Conservation (phyloP, 2,329 filamentous ascomycete genomes). For the Fusarium sp. region DNA sequence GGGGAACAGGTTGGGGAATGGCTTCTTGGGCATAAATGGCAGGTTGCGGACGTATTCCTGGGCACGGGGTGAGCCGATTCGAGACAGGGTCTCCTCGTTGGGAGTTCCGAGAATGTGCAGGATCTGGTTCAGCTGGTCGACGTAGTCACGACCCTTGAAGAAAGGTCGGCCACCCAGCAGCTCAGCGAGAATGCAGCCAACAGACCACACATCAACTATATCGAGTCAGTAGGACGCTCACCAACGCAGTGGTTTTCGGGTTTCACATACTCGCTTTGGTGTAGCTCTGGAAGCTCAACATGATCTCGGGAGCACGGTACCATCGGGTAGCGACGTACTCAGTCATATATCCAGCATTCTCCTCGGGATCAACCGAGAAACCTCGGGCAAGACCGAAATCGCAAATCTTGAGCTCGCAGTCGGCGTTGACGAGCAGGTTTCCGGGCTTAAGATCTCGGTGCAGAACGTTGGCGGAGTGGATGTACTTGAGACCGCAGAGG, state of each 20-base stretch:
- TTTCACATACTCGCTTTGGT: conserved; percentile 95
- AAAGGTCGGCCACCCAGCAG: conserved; percentile 95
- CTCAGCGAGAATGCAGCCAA: conserved; percentile 97
- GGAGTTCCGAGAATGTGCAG: conserved; percentile 97
- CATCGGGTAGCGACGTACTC: conserved; percentile 98
- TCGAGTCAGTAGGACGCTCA: conserved; percentile 24
- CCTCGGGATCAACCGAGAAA: conserved; percentile 96
- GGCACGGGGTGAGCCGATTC: conserved; percentile 94
- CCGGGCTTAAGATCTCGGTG: conserved; percentile 98
- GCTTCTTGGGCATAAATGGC: conserved; percentile 92
- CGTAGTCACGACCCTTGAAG: conserved; percentile 99
- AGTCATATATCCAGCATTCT: conserved; percentile 99
- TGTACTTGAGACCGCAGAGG: conserved; percentile 97
- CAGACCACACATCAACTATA: conserved; percentile 97
- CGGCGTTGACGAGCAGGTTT: conserved; percentile 96
- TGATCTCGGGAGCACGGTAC: conserved; percentile 96
- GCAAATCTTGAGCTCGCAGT: conserved; percentile 99
- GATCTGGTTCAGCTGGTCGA: conserved; percentile 99
- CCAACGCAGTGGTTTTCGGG: neutral
- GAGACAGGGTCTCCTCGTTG: conserved; percentile 91
- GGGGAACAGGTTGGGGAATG: conserved; percentile 89
- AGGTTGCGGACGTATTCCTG: conserved; percentile 99
- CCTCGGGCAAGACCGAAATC: conserved; percentile 97
- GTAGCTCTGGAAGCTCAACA: conserved; percentile 99
- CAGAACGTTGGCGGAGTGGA: conserved; percentile 97